Conservation (phyloP, 2,329 filamentous ascomycete genomes). For the Fusarium graminum region DNA sequence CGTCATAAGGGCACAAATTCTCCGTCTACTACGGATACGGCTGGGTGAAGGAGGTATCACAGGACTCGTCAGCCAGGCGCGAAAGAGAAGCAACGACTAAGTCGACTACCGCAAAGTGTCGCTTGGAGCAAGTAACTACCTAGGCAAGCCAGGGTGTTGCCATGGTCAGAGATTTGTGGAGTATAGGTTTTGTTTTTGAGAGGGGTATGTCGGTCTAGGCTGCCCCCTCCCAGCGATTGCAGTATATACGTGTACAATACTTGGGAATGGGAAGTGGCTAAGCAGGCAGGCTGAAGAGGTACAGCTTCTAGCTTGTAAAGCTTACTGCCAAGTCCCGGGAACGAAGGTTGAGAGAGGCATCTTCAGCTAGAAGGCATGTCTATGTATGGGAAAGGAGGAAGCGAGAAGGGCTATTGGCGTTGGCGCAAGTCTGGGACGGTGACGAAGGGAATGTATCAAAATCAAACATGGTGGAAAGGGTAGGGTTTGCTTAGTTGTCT, state of each 20-base stretch:
- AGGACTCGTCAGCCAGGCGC: constrained; percentile 31
- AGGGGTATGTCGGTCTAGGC: constrained; percentile 17
- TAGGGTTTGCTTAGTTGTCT: constrained; percentile 40
- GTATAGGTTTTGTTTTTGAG: constrained; percentile 26
- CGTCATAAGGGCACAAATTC: constrained; percentile 61
- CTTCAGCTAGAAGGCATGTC: constrained; percentile 33
- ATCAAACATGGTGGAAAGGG: constrained; percentile 36
- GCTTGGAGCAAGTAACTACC: background rate
- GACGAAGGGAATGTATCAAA: constrained; percentile 48
- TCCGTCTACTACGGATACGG: constrained; percentile 53
- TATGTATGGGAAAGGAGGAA: constrained; percentile 26
- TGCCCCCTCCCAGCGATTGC: constrained; percentile 26
- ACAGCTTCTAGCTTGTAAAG: background rate
- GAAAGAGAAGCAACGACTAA: constrained; percentile 14
- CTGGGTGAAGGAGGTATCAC: constrained; percentile 48
- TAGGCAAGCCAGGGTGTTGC: constrained; percentile 6
- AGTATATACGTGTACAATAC: constrained; percentile 50
- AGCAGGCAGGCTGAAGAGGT: constrained; percentile 4
- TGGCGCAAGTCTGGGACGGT: constrained; percentile 45
- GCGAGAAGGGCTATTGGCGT: constrained; percentile 41
- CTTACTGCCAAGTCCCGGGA: constrained; percentile 11
- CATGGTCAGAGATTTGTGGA: constrained; percentile 25
- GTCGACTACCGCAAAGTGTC: background rate
- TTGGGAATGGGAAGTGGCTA: constrained; percentile 19
- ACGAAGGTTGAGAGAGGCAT: constrained; percentile 23